Evolutionary conservation across 2,329 filamentous ascomycete genomes (phyloP).

Genomic region (Xylaria digitata): DNA sequence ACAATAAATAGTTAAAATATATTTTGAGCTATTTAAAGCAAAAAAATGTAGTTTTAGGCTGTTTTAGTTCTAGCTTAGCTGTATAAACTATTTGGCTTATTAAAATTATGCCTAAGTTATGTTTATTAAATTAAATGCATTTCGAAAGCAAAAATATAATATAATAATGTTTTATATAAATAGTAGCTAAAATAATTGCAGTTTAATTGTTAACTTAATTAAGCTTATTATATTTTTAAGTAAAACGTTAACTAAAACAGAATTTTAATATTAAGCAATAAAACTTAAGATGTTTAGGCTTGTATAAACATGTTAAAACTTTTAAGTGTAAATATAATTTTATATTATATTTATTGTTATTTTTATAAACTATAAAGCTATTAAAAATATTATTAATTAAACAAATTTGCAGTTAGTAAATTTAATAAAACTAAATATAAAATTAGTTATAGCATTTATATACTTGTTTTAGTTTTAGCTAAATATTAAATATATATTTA

Average conservation of each 20-base stretch:
- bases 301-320: too few relatives aligned
- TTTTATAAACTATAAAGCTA: too few relatives aligned
- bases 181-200: neutral
- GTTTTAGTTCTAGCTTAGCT: neutral
- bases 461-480: too few relatives aligned
- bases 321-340: neutral
- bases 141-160: neutral
- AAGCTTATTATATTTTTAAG: slow-evolving; percentile 7
- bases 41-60: neutral
- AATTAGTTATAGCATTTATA: too few relatives aligned
- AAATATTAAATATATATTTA: too few relatives aligned
- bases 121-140: slow-evolving; percentile 2
- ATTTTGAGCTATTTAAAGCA: neutral
- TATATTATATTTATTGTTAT: neutral
- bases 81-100: neutral
- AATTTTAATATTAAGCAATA: neutral
- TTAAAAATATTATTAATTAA: neutral
- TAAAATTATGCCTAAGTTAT: neutral
- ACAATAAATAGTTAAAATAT: neutral
- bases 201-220: neutral
- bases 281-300: neutral
- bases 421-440: too few relatives aligned
- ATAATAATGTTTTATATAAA: neutral
- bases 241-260: neutral
- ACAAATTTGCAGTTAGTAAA: too few relatives aligned